Evolutionary conservation across 768 basidiomycete genomes (phyloP).

Genomic region (Gyrodon lividus): DNA sequence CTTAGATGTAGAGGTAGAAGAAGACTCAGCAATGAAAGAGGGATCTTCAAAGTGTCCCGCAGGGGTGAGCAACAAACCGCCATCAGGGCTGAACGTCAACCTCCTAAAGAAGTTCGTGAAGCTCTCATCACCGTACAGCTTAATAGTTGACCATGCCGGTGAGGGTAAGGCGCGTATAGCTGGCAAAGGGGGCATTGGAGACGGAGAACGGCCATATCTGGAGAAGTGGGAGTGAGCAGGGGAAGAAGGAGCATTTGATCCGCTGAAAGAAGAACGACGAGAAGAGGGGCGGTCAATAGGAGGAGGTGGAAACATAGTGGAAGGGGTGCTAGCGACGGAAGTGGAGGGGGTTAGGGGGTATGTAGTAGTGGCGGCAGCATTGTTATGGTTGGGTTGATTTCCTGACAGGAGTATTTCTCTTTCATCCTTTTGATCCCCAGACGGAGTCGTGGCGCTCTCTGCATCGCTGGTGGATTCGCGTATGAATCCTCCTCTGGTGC

Average conservation of each 20-base stretch:
- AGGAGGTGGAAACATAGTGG: slow-evolving; percentile 42
- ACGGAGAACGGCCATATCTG: slow-evolving; percentile 79
- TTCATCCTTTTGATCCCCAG: slow-evolving; percentile 56
- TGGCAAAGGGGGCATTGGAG: slow-evolving; percentile 89
- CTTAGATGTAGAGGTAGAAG: slow-evolving; percentile 9
- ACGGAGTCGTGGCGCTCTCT: slow-evolving; percentile 53
- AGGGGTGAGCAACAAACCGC: slow-evolving; percentile 88
- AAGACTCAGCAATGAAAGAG: slow-evolving; percentile 48
- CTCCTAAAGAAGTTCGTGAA: slow-evolving; percentile 95
- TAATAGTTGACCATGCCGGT: slow-evolving; percentile 64
- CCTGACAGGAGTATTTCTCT: slow-evolving; percentile 28
- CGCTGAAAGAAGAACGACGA: slow-evolving; percentile 65
- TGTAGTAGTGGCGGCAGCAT: slow-evolving; percentile 20
- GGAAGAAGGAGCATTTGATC: slow-evolving; percentile 77
- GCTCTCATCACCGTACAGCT: slow-evolving; percentile 93
- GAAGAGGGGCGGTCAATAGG: slow-evolving; percentile 66
- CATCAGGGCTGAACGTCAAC: slow-evolving; percentile 92
- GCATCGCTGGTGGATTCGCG: slow-evolving; percentile 80
- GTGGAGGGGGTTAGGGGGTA: slow-evolving; percentile 62
- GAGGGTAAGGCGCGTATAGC: slow-evolving; percentile 78
- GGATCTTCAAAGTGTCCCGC: slow-evolving; percentile 98
- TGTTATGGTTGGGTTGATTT: slow-evolving; percentile 22
- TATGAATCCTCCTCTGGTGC: slow-evolving; percentile 56
- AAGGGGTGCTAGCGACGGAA: slow-evolving; percentile 67
- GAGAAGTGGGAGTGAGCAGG: slow-evolving; percentile 55